Base-by-base conservation (phyloP, 371 early-diverging fungal genomes). In the Catenaria anguillulae region DNA sequence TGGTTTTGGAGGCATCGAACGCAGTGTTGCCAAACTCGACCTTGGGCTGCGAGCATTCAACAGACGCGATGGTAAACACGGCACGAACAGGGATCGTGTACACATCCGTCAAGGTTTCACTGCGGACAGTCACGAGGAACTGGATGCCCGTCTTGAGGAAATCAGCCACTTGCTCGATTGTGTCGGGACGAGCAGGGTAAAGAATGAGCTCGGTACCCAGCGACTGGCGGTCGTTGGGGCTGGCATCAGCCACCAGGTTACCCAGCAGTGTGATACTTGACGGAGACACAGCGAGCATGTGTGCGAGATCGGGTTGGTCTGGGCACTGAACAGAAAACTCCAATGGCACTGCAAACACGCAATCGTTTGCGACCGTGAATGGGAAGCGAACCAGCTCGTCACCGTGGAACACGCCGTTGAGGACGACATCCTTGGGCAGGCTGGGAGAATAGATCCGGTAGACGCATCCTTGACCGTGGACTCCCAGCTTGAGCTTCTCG, bases 331-430 rank as follows among this genome's bases (percentile, higher is more conserved):
- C 13, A 4, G 36, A 8, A 15, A 36, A 42, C 17, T 58, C 29
- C 29, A 58, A 10, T 2, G 59, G 59, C 17, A 58, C 59, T n/a
- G 8, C 17, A 23, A 58, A 58, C 29, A 58, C 59, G 43, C 59
- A 58, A 19, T 58, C 59, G 31, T 58, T 58, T 3, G 8, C 8
- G 29, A 58, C 4, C 24, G 13, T 33, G 31, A 58, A 37, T 17
- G 45, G 21, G 34, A 15, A 33, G 12, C 8, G 12, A 12, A 12
- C 29, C 12, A 24, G 13, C 26, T 0, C 29, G 10, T 8, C 35
- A 6, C 45, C 59, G 17, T 36, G 24, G 40, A 58, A 21, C 26
- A 13, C 6, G 43, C 34, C 37, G 8, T 13, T 24, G 43, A 58
- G 36, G 15, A 10, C 13, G 15, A 58, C 24, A 12, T 43, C 40